These are phyloP conservation scores for Lathyrus sativus DNA, from an alignment of 306 rosid genomes.

Conservation along the genomic window DNA sequence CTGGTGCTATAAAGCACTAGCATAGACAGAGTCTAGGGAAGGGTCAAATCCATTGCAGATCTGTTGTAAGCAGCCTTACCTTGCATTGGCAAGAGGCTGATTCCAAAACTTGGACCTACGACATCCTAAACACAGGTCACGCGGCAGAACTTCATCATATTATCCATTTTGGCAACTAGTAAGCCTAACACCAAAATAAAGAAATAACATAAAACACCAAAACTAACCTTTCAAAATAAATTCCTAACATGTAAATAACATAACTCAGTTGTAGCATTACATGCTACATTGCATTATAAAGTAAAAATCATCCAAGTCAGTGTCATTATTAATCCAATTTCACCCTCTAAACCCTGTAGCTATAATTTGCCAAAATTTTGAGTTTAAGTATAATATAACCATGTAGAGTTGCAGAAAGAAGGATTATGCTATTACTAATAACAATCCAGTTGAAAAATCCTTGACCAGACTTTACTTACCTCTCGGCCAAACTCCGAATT, in stretches of 20 bases:
- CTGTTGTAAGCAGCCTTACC: slow-evolving; percentile 16
- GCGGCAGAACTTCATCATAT: slow-evolving; percentile 1
- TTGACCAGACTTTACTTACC: too few species aligned
- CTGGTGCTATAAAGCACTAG: neutral
- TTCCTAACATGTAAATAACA: neutral
- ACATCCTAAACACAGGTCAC: slow-evolving; percentile 16
- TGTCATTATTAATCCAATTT: neutral
- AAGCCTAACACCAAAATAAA: slow-evolving; percentile 22
- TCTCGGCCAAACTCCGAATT: too few species aligned
- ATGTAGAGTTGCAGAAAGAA: neutral
- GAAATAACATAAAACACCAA: slow-evolving; percentile 3
- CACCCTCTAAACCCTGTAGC: neutral
- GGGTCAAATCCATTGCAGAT: neutral
- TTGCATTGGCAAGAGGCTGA: slow-evolving; percentile 19
- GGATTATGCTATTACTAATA: neutral
- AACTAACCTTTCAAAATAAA: slow-evolving; percentile 31
- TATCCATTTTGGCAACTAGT: slow-evolving; percentile 16
- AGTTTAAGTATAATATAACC: neutral
- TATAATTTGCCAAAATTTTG: neutral
- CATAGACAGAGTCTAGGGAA: neutral
- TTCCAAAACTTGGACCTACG: neutral
- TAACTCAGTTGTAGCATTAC: neutral
- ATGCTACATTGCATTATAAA: slow-evolving; percentile 11
- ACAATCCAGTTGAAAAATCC: neutral
- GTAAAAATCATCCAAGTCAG: slow-evolving; percentile 8